Evolutionary conservation across 306 rosid species (phyloP).

Genomic region (Castanea mollissima): DNA sequence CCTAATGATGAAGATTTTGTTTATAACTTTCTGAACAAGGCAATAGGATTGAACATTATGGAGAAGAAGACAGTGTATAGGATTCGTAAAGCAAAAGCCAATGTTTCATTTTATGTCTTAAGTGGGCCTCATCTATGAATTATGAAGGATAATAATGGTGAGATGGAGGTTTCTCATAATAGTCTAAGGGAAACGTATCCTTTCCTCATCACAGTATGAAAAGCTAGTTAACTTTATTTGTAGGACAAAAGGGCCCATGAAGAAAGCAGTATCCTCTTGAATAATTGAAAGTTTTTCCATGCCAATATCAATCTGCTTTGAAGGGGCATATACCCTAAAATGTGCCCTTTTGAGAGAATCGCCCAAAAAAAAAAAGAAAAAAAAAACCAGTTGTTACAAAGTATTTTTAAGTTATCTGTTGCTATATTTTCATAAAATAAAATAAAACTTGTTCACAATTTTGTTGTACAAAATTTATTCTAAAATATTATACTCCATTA

Average conservation of each 20-base stretch:
- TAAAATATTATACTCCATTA: too few relatives aligned
- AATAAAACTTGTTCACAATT: too few relatives aligned
- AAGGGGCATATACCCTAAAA: too few relatives aligned
- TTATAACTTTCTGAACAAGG: background rate
- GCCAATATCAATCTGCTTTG: too few relatives aligned
- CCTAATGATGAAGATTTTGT: background rate
- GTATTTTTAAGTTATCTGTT: too few relatives aligned
- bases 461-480: too few relatives aligned
- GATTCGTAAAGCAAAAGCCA: slow-evolving; percentile 42
- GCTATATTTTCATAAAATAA: too few relatives aligned
- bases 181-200: slow-evolving; percentile 27
- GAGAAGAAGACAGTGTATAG: slow-evolving; percentile 19
- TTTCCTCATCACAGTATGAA: slow-evolving; percentile 6
- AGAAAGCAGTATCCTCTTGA: too few relatives aligned
- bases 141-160: slow-evolving; percentile 29
- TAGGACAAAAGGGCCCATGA: background rate
- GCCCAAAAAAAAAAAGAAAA: too few relatives aligned
- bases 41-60: slow-evolving; percentile 1
- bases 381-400: too few relatives aligned
- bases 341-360: too few relatives aligned
- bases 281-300: too few relatives aligned
- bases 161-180: slow-evolving; percentile 20
- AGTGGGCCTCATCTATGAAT: slow-evolving; percentile 21
- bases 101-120: slow-evolving; percentile 12
- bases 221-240: background rate